Base-by-base conservation (phyloP, 129 eudicot species). In the Solidago caesia region DNA sequence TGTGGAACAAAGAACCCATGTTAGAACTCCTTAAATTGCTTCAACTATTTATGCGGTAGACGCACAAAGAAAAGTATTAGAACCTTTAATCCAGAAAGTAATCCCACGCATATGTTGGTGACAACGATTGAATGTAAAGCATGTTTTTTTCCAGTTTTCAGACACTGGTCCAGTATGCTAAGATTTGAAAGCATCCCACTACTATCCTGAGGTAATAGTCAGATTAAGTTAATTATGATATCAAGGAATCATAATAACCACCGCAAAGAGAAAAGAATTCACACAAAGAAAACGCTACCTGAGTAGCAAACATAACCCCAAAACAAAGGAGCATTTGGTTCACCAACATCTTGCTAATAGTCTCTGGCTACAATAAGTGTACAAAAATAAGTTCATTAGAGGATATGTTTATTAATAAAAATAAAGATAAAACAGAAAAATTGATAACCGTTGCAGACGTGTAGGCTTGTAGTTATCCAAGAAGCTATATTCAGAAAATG, bases 41-140 rank as follows among this genome's bases (percentile, higher is more conserved):
- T 57, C 60, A 52, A 66, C 48, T 44, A 44, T 51, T 41, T 41
- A 69, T 48, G 66, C 13, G 42, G 14, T 59, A 65, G 66, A 69
- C 57, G 76, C 51, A 75, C 60, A 58, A 64, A 56, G 58, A 59
- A 74, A 65, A 69, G 65, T 6, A 39, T 58, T 12, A 66, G 69
- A 73, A 94, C 98, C 98, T 94, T 94, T 65, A 94, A 81, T 64
- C 97, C 98, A 83, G 98, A 84, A 48, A 94, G 96, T 72, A 94
- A 82, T 74, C 93, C 98, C 81, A 89, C 98, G 51, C 98, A 94
- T 81, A 85, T 77, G 74, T 94, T 94, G 77, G 92, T 94, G 72
- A 94, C 84, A 67, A 81, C 85, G 73, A 83, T 68, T 55, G 87
- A 78, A 82, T 72, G 98, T 88, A 89, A 82, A 73, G 85, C 81